Evolutionary conservation across 2,329 filamentous ascomycete genomes (phyloP).

Genomic region (Colletotrichum sp.): DNA sequence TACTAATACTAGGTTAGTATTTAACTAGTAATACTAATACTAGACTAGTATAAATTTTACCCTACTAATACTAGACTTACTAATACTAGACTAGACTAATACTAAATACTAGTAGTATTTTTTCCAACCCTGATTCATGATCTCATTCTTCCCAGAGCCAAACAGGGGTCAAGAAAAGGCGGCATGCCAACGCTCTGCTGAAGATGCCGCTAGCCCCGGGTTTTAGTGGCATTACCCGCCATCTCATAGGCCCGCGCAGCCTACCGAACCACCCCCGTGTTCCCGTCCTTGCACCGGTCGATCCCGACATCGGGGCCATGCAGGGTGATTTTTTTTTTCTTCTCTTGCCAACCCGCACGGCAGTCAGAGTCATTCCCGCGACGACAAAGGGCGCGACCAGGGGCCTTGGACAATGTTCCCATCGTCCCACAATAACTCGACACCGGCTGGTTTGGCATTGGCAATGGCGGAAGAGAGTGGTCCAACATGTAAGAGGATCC

Average conservation of each 20-base stretch:
- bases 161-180: not conserved
- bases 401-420: slow-evolving; percentile 3
- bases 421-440: slow-evolving; percentile 17
- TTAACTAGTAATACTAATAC: too few species aligned
- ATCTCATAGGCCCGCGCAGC: not conserved
- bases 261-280: slow-evolving; percentile 4
- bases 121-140: not conserved
- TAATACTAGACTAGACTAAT: too few species aligned
- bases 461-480: slow-evolving; percentile 22
- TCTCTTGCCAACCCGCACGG: not conserved
- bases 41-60: too few species aligned
- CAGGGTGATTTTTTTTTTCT: not conserved
- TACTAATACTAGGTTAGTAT: too few species aligned
- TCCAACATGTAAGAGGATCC: slow-evolving; percentile 22
- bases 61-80: too few species aligned
- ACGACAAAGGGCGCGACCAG: slow-evolving; percentile 19
- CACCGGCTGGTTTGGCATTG: slow-evolving; percentile 10
- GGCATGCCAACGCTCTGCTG: not conserved
- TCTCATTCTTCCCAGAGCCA: not conserved
- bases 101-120: too few species aligned
- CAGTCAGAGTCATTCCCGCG: not conserved
- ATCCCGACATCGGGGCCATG: slow-evolving; percentile 17
- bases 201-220: slow-evolving; percentile 7
- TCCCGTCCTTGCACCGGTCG: slow-evolving; percentile 14
- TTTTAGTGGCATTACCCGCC: not conserved